Evolutionary conservation across 805 yeast species (phyloP), one percentile per base, ranked within the genome.

Genomic region (Hanseniaspora jakobsenii): DNA sequence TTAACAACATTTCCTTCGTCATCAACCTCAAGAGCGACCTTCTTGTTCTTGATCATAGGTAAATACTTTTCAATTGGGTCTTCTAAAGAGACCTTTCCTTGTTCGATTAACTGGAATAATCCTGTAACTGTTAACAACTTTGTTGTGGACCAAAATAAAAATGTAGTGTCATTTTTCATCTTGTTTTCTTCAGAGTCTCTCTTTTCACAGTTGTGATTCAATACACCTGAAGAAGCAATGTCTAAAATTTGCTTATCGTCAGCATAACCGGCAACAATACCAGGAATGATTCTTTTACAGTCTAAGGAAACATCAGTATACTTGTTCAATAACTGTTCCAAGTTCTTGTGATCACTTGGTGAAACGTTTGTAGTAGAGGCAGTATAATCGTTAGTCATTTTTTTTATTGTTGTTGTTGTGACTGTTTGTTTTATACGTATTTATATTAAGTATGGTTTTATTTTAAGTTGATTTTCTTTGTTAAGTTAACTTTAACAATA

Each of bases 101-200:
- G 46, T 32, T 64, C 67, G 27, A 55, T 49, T 35, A 61, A 52
- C 36, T 60, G 64, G 38, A 64, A 53, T n/a, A 52, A 41, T 7
- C 59, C 64, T 21, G 60, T 56, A 4, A 53, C 46, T n/a, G 62
- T 55, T n/a, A 60, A 26, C 8, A 61, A 47, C 48, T 62, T 62
- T n/a, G 66, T 54, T 28, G 59, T 53, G 1, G 66, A 62, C 45
- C 53, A 63, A 19, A 61, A 48, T 32, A 57, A 51, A 40, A 58
- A 56, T 3, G 50, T 41, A n/a, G 54, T 49, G 36, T 60, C 59
- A 6, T 46, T 48, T 18, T 51, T 36, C 28, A 42, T 43, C 19
- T 40, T 45, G 21, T 43, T 40, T 28, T 30, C 24, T 29, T 18
- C 18, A 12, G 39, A 30, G 22, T 39, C 35, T 21, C 41, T 32